These are phyloP conservation scores for Ciborinia camelliae DNA, from an alignment of 2,329 filamentous ascomycete genomes.

Conservation along the genomic window DNA sequence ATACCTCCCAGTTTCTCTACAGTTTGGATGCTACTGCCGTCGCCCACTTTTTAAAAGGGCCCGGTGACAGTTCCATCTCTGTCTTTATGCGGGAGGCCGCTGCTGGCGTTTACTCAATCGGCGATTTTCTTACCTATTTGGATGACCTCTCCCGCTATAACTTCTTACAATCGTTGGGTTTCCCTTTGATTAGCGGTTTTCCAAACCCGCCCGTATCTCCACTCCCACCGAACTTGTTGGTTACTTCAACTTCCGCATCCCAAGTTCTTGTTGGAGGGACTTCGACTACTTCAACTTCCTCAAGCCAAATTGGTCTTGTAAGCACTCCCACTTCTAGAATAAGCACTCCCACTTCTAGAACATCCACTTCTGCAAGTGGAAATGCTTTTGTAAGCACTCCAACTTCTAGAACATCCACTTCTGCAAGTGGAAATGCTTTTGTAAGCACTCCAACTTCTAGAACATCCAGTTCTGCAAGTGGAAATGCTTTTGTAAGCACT, in stretches of 20 bases:
- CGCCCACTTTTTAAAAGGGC: background rate
- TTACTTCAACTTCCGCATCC: background rate
- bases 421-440: background rate
- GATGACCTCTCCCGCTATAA: background rate
- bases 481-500: too few species aligned
- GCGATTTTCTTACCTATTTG: background rate
- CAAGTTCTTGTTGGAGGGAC: background rate
- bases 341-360: background rate
- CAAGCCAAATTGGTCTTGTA: too few species aligned
- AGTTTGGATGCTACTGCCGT: background rate
- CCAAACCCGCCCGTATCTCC: background rate
- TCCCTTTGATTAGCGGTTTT: background rate
- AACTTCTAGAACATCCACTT: background rate
- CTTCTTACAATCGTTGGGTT: background rate
- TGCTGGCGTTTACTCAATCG: background rate
- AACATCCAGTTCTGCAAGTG: background rate
- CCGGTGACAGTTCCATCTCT: background rate
- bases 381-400: too few species aligned
- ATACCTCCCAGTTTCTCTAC: background rate
- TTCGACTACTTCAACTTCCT: background rate
- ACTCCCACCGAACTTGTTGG: too few species aligned
- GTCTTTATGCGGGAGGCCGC: background rate
- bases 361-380: background rate
- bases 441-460: background rate
- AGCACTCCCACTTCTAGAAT: background rate